Evolutionary conservation across 495 filamentous ascomycete species (phyloP).

Genomic region (Aspergillus hancockii): DNA sequence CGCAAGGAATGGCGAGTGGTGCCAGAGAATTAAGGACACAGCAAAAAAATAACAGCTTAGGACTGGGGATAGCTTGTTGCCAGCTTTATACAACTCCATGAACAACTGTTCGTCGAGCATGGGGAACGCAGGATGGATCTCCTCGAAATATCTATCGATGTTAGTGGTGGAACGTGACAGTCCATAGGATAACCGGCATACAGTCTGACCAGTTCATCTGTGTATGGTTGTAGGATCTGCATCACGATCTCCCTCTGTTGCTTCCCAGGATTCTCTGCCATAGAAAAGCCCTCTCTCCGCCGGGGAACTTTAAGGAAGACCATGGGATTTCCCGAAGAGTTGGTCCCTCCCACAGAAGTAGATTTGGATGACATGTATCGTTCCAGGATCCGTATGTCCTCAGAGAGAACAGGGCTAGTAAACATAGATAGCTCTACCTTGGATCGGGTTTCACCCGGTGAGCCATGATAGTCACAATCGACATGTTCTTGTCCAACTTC

Average conservation of each 20-base stretch:
- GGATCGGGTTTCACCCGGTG: conserved; percentile 7
- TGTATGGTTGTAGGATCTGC: conserved; percentile 28
- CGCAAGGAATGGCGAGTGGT: conserved; percentile 16
- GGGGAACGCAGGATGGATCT: conserved; percentile 39
- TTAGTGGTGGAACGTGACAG: not conserved
- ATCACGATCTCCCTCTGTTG: conserved; percentile 16
- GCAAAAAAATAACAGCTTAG: conserved; percentile 37
- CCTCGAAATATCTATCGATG: conserved; percentile 29
- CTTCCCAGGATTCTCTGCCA: conserved; percentile 28
- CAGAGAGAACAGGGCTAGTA: conserved; percentile 30
- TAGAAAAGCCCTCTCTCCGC: conserved; percentile 31
- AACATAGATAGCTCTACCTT: conserved; percentile 18
- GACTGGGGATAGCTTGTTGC: conserved; percentile 28
- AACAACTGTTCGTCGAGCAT: conserved; percentile 35
- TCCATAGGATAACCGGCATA: conserved; percentile 12
- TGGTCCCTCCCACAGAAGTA: not conserved
- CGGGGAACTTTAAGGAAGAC: conserved; percentile 24
- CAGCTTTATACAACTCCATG: conserved; percentile 21
- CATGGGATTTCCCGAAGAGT: conserved; percentile 16
- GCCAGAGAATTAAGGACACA: conserved; percentile 29
- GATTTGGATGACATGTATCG: conserved; percentile 30
- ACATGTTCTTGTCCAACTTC: conserved; percentile 12
- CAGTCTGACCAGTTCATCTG: conserved; percentile 32
- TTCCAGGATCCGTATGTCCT: conserved; percentile 29
- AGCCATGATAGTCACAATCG: conserved; percentile 14